phyloP scores from a whole-genome alignment of 805 yeast species.

The Wickerhamomyces silvicola region DNA sequence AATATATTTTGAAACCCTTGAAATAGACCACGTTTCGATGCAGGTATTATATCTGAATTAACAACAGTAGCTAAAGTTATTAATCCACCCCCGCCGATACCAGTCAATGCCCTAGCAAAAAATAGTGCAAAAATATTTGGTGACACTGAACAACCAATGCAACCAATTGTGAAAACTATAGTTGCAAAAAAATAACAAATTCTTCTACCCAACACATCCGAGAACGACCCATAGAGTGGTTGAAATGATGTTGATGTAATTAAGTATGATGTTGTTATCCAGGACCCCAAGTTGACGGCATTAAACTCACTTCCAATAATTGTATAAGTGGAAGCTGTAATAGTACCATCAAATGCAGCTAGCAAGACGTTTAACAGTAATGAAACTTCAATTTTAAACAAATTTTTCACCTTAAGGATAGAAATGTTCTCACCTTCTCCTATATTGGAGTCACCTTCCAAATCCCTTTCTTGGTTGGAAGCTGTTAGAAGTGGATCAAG shows the following conservation, averaged over 20 bases:
- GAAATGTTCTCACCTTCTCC: constrained; percentile 9
- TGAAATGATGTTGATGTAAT: constrained; percentile 36
- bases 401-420: constrained; percentile 16
- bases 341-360: constrained; percentile 41
- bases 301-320: constrained; percentile 37
- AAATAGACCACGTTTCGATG: constrained; percentile 31
- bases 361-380: constrained; percentile 34
- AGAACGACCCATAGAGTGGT: constrained; percentile 34
- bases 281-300: constrained; percentile 29
- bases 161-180: constrained; percentile 27
- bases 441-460: not conserved
- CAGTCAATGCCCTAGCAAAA: constrained; percentile 31
- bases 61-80: constrained; percentile 32
- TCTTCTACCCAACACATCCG: constrained; percentile 33
- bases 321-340: constrained; percentile 43
- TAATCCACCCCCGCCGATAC: constrained; percentile 38
- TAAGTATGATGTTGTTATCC: constrained; percentile 37
- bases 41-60: constrained; percentile 32
- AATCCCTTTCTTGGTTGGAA: not conserved
- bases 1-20: constrained; percentile 35
- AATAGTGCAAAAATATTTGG: constrained; percentile 24
- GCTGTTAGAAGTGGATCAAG: not conserved
- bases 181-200: constrained; percentile 30
- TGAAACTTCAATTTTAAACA: constrained; percentile 29
- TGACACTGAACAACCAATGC: constrained; percentile 31